Evolutionary conservation across 306 rosid genomes (phyloP), one percentile per base, ranked within the genome.

Genomic region (Lagenaria siceraria): DNA sequence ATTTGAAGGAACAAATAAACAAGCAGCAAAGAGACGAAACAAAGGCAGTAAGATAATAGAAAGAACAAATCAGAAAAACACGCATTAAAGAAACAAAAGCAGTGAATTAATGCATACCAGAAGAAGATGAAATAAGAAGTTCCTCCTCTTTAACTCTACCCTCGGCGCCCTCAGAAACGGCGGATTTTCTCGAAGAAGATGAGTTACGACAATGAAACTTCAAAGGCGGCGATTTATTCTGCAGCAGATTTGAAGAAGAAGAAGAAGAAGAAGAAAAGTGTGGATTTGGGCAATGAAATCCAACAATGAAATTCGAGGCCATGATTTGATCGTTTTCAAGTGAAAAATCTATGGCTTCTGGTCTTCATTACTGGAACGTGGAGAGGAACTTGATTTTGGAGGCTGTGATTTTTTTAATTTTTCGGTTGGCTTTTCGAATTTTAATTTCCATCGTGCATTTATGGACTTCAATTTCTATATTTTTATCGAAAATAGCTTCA

Each of bases 101-200:
- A 29, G 29, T 27, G 56, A 2, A 31, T 59, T 1, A 19, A 55
- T 8, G 60, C 81, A 81, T 75, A 90, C 93, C 91, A 62, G 96
- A 86, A 66, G 79, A 58, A 60, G 89, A 82, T 52, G 79, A 25
- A 82, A 89, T 71, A 35, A 71, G 15, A 71, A 84, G 55, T 54
- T 85, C 93, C 48, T 89, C 87, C 71, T 83, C 91, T 35, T 82
- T 62, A 53, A 89, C 17, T 61, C 88, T 84, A 59, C 86, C 69
- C 65, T 86, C 91, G 54, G 93, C 58, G 14, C 86, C 83, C 74
- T 86, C 92, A 10, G 98, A 86, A 74, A 80, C 93, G 72, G 90
- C 89, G 80, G 55, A n/a, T 22, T 84, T 84, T 84, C 78, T 89
- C 38, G 88, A 82, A 7, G 76, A 51, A 82, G 80, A 55, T 53